These are phyloP conservation scores for Didymella glomerata DNA, from an alignment of 2,329 filamentous ascomycete species.

Conservation along the genomic window DNA sequence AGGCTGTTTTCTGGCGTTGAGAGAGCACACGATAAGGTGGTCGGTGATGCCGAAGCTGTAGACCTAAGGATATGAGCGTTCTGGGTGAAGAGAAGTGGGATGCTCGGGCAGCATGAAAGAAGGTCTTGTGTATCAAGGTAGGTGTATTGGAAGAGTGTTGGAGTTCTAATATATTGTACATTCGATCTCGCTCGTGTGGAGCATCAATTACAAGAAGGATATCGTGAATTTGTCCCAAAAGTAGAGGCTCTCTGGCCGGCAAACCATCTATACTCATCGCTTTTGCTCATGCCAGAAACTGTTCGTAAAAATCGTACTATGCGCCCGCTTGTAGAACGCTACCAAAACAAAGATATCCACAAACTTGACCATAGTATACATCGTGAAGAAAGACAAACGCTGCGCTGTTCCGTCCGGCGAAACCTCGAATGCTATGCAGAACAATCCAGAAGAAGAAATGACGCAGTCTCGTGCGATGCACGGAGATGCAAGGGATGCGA, in stretches of 20 bases:
- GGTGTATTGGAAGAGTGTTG: background rate
- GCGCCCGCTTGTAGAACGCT: slow-evolving; percentile 12
- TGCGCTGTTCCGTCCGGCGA: slow-evolving; percentile 19
- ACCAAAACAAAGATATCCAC: background rate
- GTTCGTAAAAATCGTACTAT: slow-evolving; percentile 19
- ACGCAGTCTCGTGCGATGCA: slow-evolving; percentile 5
- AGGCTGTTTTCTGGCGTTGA: background rate
- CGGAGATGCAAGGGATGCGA: slow-evolving; percentile 10
- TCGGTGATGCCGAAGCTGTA: background rate
- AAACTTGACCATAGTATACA: slow-evolving; percentile 8
- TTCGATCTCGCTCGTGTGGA: slow-evolving; percentile 3
- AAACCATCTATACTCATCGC: slow-evolving; percentile 11
- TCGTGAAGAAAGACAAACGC: slow-evolving; percentile 3
- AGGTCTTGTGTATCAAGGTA: background rate
- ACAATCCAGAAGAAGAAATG: background rate
- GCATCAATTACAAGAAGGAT: slow-evolving; percentile 9
- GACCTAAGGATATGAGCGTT: background rate
- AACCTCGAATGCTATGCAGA: slow-evolving; percentile 17
- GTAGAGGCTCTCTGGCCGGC: slow-evolving; percentile 7
- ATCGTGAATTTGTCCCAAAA: slow-evolving; percentile 1
- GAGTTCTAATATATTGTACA: slow-evolving; percentile 5
- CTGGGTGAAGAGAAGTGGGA: too few species aligned
- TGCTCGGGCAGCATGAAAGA: background rate
- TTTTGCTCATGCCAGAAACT: slow-evolving; percentile 11
- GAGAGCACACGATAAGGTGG: background rate